Percentiles rank a stretch among this genome's conserved stretches.
Evolutionary conservation across 129 eudicot species (phyloP).

Genomic region (Mikania micrantha): DNA sequence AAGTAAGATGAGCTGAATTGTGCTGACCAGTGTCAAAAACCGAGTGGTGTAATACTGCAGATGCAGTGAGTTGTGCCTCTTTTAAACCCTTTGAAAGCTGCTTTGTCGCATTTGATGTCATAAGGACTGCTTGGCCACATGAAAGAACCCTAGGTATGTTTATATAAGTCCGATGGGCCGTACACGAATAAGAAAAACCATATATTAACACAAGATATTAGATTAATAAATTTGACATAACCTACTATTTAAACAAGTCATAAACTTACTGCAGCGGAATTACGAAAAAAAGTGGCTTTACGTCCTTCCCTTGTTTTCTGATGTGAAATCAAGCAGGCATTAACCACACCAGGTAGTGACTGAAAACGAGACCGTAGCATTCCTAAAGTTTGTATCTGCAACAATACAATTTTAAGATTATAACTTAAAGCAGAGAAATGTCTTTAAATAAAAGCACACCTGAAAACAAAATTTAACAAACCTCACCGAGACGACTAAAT

Average conservation of each 20-base stretch:
- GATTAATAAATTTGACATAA: no score
- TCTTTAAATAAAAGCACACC: conserved; percentile 6
- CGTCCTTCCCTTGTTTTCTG: conserved; percentile 63
- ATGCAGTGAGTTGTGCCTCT: no score
- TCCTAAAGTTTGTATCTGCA: conserved; percentile 69
- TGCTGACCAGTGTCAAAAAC: no score
- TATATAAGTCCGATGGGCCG: no score
- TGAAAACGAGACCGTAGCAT: conserved; percentile 60
- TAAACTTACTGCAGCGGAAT: conserved; percentile 37
- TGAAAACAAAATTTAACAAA: conserved; percentile 15
- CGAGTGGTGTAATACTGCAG: no score
- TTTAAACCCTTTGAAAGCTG: no score
- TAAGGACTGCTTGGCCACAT: no score
- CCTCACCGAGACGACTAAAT: conserved; percentile 93
- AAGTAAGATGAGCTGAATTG: no score
- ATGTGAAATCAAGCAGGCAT: conserved; percentile 57
- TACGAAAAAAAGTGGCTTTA: conserved; percentile 36
- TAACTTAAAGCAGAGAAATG: neutral
- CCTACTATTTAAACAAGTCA: neutral
- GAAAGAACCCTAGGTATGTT: no score
- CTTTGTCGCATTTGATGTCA: no score
- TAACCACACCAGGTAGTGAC: conserved; percentile 66
- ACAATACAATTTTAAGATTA: neutral
- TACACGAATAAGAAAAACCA: no score
- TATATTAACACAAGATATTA: no score